These are phyloP conservation scores for Lipomyces yamadae DNA, from an alignment of 805 yeast genomes.

Conservation along the genomic window DNA sequence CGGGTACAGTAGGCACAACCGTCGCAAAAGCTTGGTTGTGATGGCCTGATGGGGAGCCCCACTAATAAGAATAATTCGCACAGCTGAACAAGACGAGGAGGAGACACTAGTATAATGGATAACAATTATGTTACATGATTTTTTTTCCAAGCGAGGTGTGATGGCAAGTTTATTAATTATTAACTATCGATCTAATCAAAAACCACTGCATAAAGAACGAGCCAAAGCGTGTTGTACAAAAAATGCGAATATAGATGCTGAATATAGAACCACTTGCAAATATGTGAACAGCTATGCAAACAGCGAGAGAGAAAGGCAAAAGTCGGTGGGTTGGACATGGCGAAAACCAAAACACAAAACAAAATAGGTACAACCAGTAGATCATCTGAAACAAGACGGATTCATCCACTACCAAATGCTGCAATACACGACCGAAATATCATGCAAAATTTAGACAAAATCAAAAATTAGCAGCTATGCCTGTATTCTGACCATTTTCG, in stretches of 20 bases:
- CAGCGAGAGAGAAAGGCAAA: not conserved
- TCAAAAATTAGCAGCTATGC: conserved; percentile 13
- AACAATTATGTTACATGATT: no score
- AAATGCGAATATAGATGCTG: not conserved
- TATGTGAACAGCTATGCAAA: not conserved
- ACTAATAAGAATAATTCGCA: no score
- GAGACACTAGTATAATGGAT: no score
- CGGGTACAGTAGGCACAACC: no score
- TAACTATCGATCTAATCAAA: not conserved
- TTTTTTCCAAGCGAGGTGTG: not conserved
- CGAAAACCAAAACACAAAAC: not conserved
- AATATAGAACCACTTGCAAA: not conserved
- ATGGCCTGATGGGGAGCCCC: no score
- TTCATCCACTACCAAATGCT: not conserved
- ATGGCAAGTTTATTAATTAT: not conserved
- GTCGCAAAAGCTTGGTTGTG: no score
- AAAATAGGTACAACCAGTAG: no score
- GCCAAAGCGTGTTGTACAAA: not conserved
- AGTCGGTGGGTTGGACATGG: not conserved
- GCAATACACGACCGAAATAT: not conserved
- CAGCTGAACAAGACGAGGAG: no score
- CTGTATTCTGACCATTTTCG: not conserved
- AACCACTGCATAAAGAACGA: not conserved
- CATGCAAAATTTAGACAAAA: not conserved
- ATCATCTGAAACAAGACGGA: no score